Evolutionary conservation across 164 flowering plant species (phyloP), one percentile per base, ranked within the genome.

Genomic region (Taxillus chinensis): DNA sequence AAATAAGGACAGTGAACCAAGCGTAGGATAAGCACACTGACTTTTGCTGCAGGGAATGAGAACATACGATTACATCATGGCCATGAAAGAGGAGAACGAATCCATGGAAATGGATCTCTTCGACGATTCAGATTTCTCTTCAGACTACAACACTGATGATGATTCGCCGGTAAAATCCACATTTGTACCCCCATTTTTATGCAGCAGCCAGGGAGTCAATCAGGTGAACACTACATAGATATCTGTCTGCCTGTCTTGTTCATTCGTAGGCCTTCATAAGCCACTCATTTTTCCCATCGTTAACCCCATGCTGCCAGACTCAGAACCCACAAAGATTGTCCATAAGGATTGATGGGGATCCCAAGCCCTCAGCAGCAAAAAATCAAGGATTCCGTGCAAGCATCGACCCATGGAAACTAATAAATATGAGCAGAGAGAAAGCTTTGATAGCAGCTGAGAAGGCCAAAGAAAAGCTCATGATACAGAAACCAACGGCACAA

Each of bases 41-140:
- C 11, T 59, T 16, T 69, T 67, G 64, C 39, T 79, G 74, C 82
- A 88, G 96, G 98, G 98, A 59, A 88, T 88, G 83, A 77, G 86
- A 75, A 93, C 97, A 42, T 93, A 93, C 70, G 99, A 93, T 63
- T 90, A 93, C 73, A 90, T 93, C 43, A 62, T 89, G 73, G 99
- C 99, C 51, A 90, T 90, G 97, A 87, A 70, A 69, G 95, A 89
- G 71, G 88, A 78, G 68, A 84, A 76, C 67, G 80, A 77, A 62
- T 70, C 79, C 2, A 46, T 73, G 53, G 83, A 74, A 66, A 37
- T 72, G 10, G 92, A 92, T n/a, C 67, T 79, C 39, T 77, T 73
- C 41, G 75, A 81, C 61, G 89, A 82, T 67, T 86, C 92, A 13
- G 95, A 78, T 64, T 74, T 67, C 45, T 90, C 93, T 54, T 89